Percentiles rank a stretch among this genome's conserved stretches.
These are phyloP conservation scores for Punica granatum DNA, from an alignment of 345 rosid species.

Conservation along the genomic window DNA sequence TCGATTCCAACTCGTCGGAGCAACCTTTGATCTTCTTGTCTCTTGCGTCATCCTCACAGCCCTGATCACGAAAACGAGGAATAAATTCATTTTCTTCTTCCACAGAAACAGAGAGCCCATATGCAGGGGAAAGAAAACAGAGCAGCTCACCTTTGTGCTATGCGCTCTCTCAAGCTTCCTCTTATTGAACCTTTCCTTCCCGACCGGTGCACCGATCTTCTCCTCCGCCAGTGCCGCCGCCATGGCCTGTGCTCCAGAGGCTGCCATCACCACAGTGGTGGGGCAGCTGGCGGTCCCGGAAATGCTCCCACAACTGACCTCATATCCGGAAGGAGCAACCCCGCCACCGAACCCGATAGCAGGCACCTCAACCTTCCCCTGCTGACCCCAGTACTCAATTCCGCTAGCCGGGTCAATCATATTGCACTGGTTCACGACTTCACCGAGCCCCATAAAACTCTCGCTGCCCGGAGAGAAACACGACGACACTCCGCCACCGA, in stretches of 20 bases:
- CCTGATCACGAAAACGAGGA: slow-evolving; percentile 8
- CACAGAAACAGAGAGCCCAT: slow-evolving; percentile 7
- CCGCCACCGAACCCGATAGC: slow-evolving; percentile 27
- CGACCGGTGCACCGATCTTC: slow-evolving; percentile 20
- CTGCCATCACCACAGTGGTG: slow-evolving; percentile 18
- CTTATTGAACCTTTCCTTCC: slow-evolving; percentile 53
- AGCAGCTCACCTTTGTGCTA: slow-evolving; percentile 23
- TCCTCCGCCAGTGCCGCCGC: slow-evolving; percentile 20
- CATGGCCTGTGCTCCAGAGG: neutral
- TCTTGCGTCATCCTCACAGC: slow-evolving; percentile 35
- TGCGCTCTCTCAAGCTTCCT: slow-evolving; percentile 42
- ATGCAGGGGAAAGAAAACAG: neutral
- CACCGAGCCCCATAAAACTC: slow-evolving; percentile 22
- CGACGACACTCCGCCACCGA: slow-evolving; percentile 9
- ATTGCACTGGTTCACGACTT: slow-evolving; percentile 9
- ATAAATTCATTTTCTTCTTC: neutral
- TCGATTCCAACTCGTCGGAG: slow-evolving; percentile 53
- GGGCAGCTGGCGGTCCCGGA: slow-evolving; percentile 44
- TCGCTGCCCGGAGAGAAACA: slow-evolving; percentile 16
- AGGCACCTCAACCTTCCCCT: slow-evolving; percentile 17
- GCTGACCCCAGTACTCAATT: slow-evolving; percentile 27
- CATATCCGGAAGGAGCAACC: slow-evolving; percentile 16
- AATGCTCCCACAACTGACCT: slow-evolving; percentile 19
- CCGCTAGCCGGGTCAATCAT: slow-evolving; percentile 41
- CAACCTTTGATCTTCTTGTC: slow-evolving; percentile 29